A percentile compares a stretch with the other conserved stretches of the same genome.
Conservation (phyloP, 345 rosid genomes). For the Angophora floribunda region DNA sequence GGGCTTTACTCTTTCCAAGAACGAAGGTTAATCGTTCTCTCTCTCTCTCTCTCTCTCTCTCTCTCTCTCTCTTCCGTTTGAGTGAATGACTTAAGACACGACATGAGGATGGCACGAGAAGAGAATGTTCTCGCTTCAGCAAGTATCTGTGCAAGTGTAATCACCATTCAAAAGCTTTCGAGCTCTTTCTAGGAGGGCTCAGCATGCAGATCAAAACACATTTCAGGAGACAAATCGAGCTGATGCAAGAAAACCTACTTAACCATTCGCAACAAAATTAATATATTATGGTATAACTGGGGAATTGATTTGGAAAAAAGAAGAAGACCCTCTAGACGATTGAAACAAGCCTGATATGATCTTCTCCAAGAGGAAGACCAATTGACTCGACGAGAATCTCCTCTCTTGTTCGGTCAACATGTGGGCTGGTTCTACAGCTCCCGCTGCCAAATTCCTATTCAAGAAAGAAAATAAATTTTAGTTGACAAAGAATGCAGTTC, state of each 20-base stretch:
- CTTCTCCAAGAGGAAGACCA: background rate
- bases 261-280: background rate
- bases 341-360: background rate
- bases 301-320: background rate
- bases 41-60: background rate
- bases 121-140: background rate
- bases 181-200: background rate
- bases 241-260: background rate
- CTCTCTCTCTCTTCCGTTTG: background rate
- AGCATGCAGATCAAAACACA: background rate
- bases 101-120: background rate
- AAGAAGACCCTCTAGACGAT: background rate
- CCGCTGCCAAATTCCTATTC: background rate
- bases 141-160: background rate
- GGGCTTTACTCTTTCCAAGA: background rate
- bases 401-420: background rate
- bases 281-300: background rate
- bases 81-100: background rate
- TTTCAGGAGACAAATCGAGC: background rate
- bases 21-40: background rate
- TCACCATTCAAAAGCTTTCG: background rate
- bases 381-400: background rate
- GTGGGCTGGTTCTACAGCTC: background rate
- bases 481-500: background rate
- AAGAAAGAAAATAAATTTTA: background rate